phyloP scores from a whole-genome alignment of 1,284 basidiomycete genomes.

The Volvariella surrecta region DNA sequence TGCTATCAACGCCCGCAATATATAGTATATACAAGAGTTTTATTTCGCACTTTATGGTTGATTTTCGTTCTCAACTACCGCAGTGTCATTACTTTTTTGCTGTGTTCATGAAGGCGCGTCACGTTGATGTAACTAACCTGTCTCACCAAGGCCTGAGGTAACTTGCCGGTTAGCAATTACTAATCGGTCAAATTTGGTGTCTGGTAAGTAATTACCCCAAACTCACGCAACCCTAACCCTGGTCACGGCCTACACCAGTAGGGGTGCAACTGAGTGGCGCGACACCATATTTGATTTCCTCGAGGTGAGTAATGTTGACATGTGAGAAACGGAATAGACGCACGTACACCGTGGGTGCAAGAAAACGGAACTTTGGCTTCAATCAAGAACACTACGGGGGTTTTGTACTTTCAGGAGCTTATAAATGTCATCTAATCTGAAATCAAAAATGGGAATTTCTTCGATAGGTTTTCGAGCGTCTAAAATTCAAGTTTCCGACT shows the following conservation, averaged over 20 bases:
- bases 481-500: no score
- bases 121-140: no score
- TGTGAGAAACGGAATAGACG: not conserved
- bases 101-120: no score
- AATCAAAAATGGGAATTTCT: constrained; percentile 2
- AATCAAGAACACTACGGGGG: constrained; percentile 41
- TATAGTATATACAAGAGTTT: no score
- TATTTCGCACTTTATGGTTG: no score
- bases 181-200: not conserved
- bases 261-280: constrained; percentile 60
- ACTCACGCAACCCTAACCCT: constrained; percentile 67
- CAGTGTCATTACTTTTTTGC: no score
- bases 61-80: no score
- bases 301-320: constrained; percentile 53
- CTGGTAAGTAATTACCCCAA: constrained; percentile 30
- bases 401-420: constrained; percentile 57
- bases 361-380: constrained; percentile 41
- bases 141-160: no score
- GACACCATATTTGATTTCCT: constrained; percentile 48
- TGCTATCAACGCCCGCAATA: no score
- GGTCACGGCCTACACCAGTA: constrained; percentile 46
- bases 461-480: no score
- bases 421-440: not conserved
- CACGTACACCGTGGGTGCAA: constrained; percentile 46
- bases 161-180: no score